These are phyloP conservation scores for Stagonosporopsis rhizophila DNA, from an alignment of 2,329 filamentous ascomycete genomes.

Conservation along the genomic window DNA sequence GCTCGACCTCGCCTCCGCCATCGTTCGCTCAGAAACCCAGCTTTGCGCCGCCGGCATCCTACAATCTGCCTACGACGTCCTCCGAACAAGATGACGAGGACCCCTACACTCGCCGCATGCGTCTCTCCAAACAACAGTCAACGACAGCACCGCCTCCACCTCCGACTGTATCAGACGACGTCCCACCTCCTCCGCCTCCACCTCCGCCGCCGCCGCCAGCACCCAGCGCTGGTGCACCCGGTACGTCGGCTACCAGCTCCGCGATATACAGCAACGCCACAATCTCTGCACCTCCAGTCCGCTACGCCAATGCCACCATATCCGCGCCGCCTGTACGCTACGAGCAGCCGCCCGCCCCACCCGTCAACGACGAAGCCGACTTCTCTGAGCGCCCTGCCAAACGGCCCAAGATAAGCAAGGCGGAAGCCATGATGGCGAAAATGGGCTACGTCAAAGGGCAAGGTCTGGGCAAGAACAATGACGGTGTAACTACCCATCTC, in stretches of 20 bases:
- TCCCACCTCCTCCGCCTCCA: constrained; percentile 16
- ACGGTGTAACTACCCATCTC: constrained; percentile 85
- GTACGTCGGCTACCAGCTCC: constrained; percentile 2
- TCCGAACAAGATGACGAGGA: constrained; percentile 36
- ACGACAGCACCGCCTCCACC: constrained; percentile 20
- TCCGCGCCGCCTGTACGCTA: constrained; percentile 83
- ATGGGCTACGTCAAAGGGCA: constrained; percentile 91
- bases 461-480: constrained; percentile 81
- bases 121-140: constrained; percentile 22
- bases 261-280: constrained; percentile 54
- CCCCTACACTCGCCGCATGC: constrained; percentile 32
- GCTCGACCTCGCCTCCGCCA: constrained; percentile 18
- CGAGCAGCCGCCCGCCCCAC: constrained; percentile 37
- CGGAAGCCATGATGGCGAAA: constrained; percentile 86
- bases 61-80: constrained; percentile 21
- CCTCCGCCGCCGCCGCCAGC: constrained; percentile 37
- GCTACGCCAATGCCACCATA: constrained; percentile 73
- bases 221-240: constrained; percentile 54
- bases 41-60: constrained; percentile 58
- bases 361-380: constrained; percentile 21
- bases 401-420: constrained; percentile 53
- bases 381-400: constrained; percentile 49
- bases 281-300: constrained; percentile 80
- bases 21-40: constrained; percentile 33
- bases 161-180: background rate